Conservation (phyloP, 176 grass and related monocot species). For the Musa acuminata region DNA sequence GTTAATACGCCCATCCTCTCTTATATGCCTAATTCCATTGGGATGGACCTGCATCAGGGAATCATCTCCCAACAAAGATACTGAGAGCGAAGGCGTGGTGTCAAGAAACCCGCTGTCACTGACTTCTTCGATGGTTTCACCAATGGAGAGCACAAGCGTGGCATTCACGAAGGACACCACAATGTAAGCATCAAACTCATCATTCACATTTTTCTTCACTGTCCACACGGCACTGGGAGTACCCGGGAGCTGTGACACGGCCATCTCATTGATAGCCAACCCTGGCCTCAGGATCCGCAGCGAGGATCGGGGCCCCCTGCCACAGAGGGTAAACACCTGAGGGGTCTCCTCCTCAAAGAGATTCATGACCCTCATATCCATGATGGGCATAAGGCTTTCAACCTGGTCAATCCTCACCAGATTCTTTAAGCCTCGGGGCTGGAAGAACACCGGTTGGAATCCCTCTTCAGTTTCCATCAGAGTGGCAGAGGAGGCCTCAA, state of each 20-base stretch:
- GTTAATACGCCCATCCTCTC: conserved; percentile 96
- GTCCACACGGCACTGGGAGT: conserved; percentile 95
- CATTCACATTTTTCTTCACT: conserved; percentile 92
- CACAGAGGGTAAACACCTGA: conserved; percentile 77
- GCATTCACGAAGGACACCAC: conserved; percentile 88
- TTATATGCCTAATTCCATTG: conserved; percentile 87
- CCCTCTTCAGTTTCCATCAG: conserved; percentile 97
- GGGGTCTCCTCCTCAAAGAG: conserved; percentile 97
- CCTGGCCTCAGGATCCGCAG: conserved; percentile 84
- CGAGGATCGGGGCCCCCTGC: conserved; percentile 68
- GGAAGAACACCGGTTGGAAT: conserved; percentile 90
- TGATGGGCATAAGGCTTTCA: conserved; percentile 88
- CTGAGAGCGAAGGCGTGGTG: conserved; percentile 78
- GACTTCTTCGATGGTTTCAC: conserved; percentile 96
- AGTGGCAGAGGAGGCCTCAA: conserved; percentile 80
- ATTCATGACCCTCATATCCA: conserved; percentile 91
- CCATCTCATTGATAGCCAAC: conserved; percentile 95
- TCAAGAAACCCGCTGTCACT: conserved; percentile 91
- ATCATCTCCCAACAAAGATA: conserved; percentile 84
- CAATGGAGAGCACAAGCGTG: conserved; percentile 90
- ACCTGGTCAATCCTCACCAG: conserved; percentile 51
- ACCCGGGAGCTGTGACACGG: conserved; percentile 77
- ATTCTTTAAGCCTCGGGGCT: conserved; percentile 87
- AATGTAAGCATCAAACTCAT: conserved; percentile 96
- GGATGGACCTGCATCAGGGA: conserved; percentile 99